A percentile compares a stretch with the other conserved stretches of the same genome.
Conservation (phyloP, 2,329 filamentous ascomycete genomes). For the Cladophialophora chaetospira region DNA sequence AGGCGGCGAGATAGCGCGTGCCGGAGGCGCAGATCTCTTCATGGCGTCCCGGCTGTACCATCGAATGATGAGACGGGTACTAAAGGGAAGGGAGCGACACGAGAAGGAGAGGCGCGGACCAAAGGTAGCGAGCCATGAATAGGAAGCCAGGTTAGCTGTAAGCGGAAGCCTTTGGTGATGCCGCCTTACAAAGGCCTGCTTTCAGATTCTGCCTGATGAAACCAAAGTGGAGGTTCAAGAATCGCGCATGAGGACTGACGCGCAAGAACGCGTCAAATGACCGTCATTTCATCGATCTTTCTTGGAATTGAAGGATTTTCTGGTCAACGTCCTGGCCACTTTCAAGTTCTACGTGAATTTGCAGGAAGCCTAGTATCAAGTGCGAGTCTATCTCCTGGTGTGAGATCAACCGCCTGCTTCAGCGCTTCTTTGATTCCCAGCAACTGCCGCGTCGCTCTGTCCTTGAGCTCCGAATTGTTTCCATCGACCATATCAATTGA, state of each 20-base stretch:
- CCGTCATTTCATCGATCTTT: slow-evolving; percentile 1
- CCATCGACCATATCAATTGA: slow-evolving; percentile 57
- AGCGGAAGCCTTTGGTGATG: background rate
- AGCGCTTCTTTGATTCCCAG: slow-evolving; percentile 57
- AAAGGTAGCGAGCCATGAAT: slow-evolving; percentile 11
- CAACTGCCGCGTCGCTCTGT: slow-evolving; percentile 57
- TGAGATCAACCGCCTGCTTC: slow-evolving; percentile 58
- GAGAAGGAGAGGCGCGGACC: background rate
- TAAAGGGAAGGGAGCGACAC: background rate
- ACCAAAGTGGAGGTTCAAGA: background rate
- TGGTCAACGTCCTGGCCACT: background rate
- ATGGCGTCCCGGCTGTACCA: slow-evolving; percentile 21
- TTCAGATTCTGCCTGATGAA: no score
- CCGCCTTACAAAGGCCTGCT: background rate
- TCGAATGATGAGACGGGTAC: background rate
- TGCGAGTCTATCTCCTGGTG: slow-evolving; percentile 59
- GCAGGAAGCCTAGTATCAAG: slow-evolving; percentile 60
- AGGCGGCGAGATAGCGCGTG: slow-evolving; percentile 58
- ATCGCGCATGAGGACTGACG: background rate
- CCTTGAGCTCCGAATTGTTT: slow-evolving; percentile 56
- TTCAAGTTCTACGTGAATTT: slow-evolving; percentile 23
- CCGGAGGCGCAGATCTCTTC: slow-evolving; percentile 42
- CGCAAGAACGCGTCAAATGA: slow-evolving; percentile 9
- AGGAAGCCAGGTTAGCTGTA: slow-evolving; percentile 18
- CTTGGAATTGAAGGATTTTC: background rate